These are phyloP conservation scores for Raphanus raphanistrum DNA, from an alignment of 345 rosid genomes.

Conservation along the genomic window DNA sequence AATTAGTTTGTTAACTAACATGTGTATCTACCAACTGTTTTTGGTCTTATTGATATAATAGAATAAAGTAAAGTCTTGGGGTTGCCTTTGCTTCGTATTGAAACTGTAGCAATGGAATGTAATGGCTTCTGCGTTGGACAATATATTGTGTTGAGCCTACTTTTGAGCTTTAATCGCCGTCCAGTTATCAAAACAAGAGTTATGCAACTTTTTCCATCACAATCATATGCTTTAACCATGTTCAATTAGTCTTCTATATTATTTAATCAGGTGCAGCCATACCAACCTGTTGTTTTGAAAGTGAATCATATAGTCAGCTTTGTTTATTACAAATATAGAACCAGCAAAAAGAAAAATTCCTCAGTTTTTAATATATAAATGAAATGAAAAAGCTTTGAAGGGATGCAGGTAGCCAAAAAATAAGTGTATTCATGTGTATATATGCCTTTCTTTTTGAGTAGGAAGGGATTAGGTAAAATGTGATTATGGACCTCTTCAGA, in stretches of 20 bases:
- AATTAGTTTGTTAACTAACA: slow-evolving; percentile 3
- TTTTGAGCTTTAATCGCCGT: slow-evolving; percentile 26
- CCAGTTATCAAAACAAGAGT: slow-evolving; percentile 30
- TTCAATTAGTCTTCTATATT: not conserved
- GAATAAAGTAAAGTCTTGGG: slow-evolving; percentile 14
- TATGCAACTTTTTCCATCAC: slow-evolving; percentile 16
- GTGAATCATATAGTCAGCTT: slow-evolving; percentile 27
- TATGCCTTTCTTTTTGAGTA: slow-evolving; percentile 6
- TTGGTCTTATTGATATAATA: not conserved
- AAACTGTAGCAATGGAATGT: slow-evolving; percentile 36
- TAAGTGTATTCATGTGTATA: slow-evolving; percentile 25
- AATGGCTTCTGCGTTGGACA: slow-evolving; percentile 26
- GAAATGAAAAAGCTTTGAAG: slow-evolving; percentile 32
- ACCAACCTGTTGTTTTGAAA: slow-evolving; percentile 35
- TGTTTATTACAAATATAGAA: slow-evolving; percentile 19
- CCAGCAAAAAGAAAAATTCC: not conserved
- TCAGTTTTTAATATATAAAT: slow-evolving; percentile 4
- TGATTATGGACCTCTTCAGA: not conserved
- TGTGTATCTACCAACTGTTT: slow-evolving; percentile 26
- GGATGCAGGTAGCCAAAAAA: slow-evolving; percentile 29
- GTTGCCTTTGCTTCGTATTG: slow-evolving; percentile 35
- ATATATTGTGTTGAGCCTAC: slow-evolving; percentile 3
- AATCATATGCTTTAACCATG: slow-evolving; percentile 25
- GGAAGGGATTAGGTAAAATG: slow-evolving; percentile 20
- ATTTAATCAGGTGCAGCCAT: slow-evolving; percentile 23